phyloP scores from a whole-genome alignment of 2,329 filamentous ascomycete genomes.

The Trichoderma cornu-damae region DNA sequence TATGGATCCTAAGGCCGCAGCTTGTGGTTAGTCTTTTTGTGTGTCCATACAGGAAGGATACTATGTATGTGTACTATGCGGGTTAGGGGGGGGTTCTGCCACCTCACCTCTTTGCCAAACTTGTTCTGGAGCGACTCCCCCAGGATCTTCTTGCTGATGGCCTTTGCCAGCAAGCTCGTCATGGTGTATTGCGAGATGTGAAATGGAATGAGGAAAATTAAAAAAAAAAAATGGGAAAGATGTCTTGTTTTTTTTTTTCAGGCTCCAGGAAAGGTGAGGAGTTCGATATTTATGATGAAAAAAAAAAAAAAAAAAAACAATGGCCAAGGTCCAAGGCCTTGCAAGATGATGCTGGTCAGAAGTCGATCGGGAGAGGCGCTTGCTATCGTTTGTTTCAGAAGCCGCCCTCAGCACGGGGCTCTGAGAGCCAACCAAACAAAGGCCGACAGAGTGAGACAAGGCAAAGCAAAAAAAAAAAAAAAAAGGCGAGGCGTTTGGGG shows the following conservation, averaged over 20 bases:
- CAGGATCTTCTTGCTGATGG: conserved; percentile 52
- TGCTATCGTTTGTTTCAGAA: conserved; percentile 26
- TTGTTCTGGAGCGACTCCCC: conserved; percentile 54
- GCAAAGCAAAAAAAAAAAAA: no score
- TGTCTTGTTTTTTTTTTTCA: background rate
- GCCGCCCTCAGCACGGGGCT: conserved; percentile 22
- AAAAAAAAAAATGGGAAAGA: background rate
- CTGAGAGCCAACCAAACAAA: conserved; percentile 16
- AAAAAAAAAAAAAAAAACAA: conserved; percentile 2
- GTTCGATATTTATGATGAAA: conserved; percentile 19
- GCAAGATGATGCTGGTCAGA: conserved; percentile 4
- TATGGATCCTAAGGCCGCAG: conserved; percentile 69
- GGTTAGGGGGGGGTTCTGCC: conserved; percentile 15
- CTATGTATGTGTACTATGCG: no score
- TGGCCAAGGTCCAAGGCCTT: conserved; percentile 23
- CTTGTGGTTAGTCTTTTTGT: conserved; percentile 28
- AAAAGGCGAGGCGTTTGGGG: conserved; percentile 1
- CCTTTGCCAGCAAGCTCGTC: conserved; percentile 50
- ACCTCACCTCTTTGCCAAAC: conserved; percentile 51
- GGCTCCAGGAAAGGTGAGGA: background rate
- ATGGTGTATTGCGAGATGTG: conserved; percentile 36
- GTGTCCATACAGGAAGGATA: no score
- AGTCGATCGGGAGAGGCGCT: conserved; percentile 22
- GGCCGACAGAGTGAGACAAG: conserved; percentile 6
- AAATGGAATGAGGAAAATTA: no score